Evolutionary conservation across 2,329 filamentous ascomycete genomes (phyloP), one percentile per base, ranked within the genome.

Genomic region (Neoscytalidium dimidiatum): DNA sequence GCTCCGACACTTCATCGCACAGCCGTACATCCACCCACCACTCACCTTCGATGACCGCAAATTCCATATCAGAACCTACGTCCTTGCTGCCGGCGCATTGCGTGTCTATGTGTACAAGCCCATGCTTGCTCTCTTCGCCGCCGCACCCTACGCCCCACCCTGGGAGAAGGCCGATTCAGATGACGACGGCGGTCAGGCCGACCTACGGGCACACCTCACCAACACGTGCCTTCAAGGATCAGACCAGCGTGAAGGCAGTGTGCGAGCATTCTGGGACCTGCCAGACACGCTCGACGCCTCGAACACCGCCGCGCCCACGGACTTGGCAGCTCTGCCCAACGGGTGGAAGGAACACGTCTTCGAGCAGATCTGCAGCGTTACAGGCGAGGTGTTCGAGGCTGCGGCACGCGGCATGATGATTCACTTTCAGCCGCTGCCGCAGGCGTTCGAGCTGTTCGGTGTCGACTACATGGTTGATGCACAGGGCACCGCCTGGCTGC

Each of bases 61-160:
- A 78, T 99, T 98, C 80, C 95, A 99, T 80, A 92, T 99, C 73
- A 86, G 95, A 49, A 92, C 91, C 1, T 99, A 99, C 78, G 92
- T 97, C 26, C 85, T 97, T 66, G 92, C 92, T 61, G 83, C 89
- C 1, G 94, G 93, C 48, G 86, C 89, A 1, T 82, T 99, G 13
- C 84, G 88, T 66, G 87, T 98, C 62, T 94, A 92, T 79, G 91
- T 98, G 70, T 97, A 96, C 84, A 87, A 83, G 70, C 88, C 89
- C 66, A 97, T 98, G 93, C 89, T 99, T 11, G 94, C 94, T 0
- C 88, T 99, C 38, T 98, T 98, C 79, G 93, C 95, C 0, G 89
- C 87, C 9, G 86, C 86, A 67, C 77, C 88, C 0, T 99, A 98
- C 78, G 73, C 78, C 0, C 75, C 90, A 0, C 94, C 94, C 0